A percentile compares a stretch with the other conserved stretches of the same genome.
phyloP scores from a whole-genome alignment of 345 rosid genomes.

The Atalantia buxifolia region DNA sequence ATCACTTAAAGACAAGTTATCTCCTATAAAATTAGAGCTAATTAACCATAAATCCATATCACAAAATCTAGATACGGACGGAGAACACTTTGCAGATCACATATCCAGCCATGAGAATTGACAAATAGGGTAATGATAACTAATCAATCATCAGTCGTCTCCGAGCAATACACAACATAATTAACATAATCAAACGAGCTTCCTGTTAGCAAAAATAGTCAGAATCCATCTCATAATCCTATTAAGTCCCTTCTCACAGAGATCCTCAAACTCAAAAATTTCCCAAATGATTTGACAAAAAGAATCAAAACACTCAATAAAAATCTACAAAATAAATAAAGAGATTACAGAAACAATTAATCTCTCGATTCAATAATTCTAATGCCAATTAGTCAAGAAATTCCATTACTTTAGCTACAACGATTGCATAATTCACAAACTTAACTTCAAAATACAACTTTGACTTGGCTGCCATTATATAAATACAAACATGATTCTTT shows the following conservation, averaged over 20 bases:
- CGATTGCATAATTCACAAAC: background rate
- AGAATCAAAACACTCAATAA: background rate
- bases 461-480: background rate
- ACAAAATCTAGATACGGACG: background rate
- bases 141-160: background rate
- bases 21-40: background rate
- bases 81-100: background rate
- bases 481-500: background rate
- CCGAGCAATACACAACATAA: background rate
- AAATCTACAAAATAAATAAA: background rate
- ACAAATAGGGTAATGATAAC: background rate
- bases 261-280: too few species aligned
- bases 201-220: background rate
- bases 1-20: background rate
- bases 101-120: background rate
- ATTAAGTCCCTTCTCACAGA: too few species aligned
- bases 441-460: background rate
- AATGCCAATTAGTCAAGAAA: background rate
- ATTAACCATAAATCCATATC: background rate
- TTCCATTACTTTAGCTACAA: background rate
- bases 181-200: background rate
- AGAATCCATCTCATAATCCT: background rate
- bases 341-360: background rate
- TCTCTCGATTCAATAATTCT: background rate
- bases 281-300: background rate